Percentiles rank a stretch among this genome's conserved stretches.
Evolutionary conservation across 2,329 filamentous ascomycete species (phyloP).

Genomic region (Lachnellula willkommii): DNA sequence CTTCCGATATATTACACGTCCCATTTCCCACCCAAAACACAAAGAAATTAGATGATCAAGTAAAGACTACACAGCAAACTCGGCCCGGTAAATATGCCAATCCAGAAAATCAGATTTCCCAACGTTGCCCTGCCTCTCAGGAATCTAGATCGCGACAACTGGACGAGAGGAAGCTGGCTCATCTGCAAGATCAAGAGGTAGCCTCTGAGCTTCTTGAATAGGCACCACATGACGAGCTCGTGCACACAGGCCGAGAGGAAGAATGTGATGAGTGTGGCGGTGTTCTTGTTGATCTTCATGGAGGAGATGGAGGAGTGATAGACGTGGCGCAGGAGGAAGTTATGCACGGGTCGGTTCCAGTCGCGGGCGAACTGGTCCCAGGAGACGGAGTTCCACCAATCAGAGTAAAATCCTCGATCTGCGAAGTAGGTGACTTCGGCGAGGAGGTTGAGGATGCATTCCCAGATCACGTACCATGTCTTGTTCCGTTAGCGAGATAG

Average conservation of each 20-base stretch:
- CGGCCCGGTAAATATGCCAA: constrained; percentile 71
- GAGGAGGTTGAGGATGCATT: constrained; percentile 66
- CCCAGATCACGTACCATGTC: constrained; percentile 79
- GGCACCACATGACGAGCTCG: constrained; percentile 73
- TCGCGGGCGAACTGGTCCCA: constrained; percentile 76
- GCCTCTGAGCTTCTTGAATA: constrained; percentile 72
- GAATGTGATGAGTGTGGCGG: constrained; percentile 72
- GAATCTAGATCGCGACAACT: constrained; percentile 60
- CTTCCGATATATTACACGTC: not conserved
- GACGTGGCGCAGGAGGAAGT: constrained; percentile 71
- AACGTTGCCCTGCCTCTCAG: constrained; percentile 57
- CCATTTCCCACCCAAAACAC: not conserved
- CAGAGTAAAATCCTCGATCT: constrained; percentile 66
- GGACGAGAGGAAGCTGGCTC: constrained; percentile 66
- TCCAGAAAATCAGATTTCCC: constrained; percentile 73
- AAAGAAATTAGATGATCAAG: constrained; percentile 44
- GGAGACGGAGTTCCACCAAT: constrained; percentile 59
- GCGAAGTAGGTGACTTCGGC: constrained; percentile 74
- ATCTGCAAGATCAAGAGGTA: constrained; percentile 71
- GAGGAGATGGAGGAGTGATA: constrained; percentile 73
- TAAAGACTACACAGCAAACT: constrained; percentile 60
- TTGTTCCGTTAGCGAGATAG: constrained; percentile 29
- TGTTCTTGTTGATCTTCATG: constrained; percentile 62
- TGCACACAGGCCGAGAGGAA: constrained; percentile 63
- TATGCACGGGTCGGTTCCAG: constrained; percentile 78